phyloP scores from a whole-genome alignment of 2,329 filamentous ascomycete species.

The Botrytis cinerea region DNA sequence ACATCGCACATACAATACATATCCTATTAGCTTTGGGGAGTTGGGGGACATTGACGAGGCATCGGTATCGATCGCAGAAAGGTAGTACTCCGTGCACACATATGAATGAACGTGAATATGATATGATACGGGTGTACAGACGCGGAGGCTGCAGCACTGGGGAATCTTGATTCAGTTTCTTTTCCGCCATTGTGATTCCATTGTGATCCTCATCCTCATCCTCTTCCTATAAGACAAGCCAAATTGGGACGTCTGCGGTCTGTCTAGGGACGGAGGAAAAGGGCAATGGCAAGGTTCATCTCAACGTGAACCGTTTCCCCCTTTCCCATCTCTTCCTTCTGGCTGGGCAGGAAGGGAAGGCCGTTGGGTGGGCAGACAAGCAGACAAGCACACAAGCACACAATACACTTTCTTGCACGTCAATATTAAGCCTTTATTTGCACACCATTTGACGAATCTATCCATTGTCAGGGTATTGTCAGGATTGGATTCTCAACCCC shows the following conservation, averaged over 20 bases:
- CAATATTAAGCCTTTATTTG: not conserved
- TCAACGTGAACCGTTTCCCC: not conserved
- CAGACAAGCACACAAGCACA: not conserved
- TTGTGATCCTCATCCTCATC: not conserved
- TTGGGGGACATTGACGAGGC: no score
- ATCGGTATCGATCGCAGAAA: not conserved
- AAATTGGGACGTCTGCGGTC: not conserved
- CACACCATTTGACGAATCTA: slow-evolving; percentile 1
- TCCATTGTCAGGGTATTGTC: slow-evolving; percentile 3
- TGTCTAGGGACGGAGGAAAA: not conserved
- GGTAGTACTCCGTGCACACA: not conserved
- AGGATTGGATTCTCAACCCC: slow-evolving; percentile 6
- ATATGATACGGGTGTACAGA: not conserved
- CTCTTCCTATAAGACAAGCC: not conserved
- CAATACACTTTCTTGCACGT: slow-evolving; percentile 2
- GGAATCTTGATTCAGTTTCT: not conserved
- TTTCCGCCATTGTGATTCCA: not conserved
- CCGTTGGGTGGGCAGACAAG: not conserved
- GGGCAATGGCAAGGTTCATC: not conserved
- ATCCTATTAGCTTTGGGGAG: no score
- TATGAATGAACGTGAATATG: not conserved
- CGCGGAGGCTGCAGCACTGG: not conserved
- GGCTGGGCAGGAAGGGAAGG: no score
- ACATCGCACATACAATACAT: not conserved
- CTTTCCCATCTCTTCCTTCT: not conserved